phyloP scores from a whole-genome alignment of 805 yeast species.

The Cyberlindnera petersonii region DNA sequence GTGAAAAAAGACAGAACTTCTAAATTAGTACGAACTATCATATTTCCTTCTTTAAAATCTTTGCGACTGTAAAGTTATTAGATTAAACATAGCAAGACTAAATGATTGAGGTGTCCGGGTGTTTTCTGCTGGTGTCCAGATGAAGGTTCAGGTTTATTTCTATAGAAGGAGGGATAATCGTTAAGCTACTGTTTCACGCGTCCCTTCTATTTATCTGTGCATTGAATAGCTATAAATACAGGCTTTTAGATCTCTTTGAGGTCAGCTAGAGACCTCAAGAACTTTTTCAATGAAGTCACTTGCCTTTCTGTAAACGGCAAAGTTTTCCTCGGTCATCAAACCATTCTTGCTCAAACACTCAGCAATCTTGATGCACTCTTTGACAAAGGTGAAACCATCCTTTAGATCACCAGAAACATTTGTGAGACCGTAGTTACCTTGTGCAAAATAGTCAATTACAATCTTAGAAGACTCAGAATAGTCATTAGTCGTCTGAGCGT shows the following conservation, averaged over 20 bases:
- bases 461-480: not conserved
- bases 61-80: no score
- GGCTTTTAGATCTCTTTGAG: not conserved
- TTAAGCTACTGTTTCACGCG: no score
- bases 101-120: no score
- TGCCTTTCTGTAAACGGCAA: constrained; percentile 5
- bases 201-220: no score
- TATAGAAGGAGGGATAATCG: no score
- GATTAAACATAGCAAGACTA: no score
- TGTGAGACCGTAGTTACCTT: not conserved
- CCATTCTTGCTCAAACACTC: constrained; percentile 6
- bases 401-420: constrained; percentile 11
- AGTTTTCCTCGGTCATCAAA: constrained; percentile 6
- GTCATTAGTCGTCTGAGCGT: constrained; percentile 1
- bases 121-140: no score
- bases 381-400: constrained; percentile 11
- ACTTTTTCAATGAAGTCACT: constrained; percentile 4
- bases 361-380: constrained; percentile 11
- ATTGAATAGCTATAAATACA: not conserved
- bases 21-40: no score
- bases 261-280: constrained; percentile 2
- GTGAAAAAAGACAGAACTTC: no score
- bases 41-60: no score
- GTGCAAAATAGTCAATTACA: constrained; percentile 6
- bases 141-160: no score